Evolutionary conservation across 331 rosid species (phyloP).

Genomic region (Rhamnella rubrinervis): DNA sequence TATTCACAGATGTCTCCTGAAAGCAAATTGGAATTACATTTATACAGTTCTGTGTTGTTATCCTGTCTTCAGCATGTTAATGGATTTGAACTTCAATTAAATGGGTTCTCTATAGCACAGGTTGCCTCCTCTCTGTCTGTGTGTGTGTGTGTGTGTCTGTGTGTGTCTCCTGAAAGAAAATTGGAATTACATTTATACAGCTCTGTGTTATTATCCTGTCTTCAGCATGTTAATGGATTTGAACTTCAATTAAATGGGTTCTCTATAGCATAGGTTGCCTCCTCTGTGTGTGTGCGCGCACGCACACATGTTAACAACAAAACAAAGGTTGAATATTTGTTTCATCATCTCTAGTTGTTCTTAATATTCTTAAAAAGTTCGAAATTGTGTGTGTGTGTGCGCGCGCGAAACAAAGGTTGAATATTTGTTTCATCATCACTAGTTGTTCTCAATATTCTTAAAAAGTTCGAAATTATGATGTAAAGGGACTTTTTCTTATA

Average conservation of each 20-base stretch:
- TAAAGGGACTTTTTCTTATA: neutral
- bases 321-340: neutral
- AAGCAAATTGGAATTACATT: slow-evolving; percentile 77
- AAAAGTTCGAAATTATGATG: neutral
- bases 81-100: slow-evolving; percentile 41
- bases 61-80: slow-evolving; percentile 53
- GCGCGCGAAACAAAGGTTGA: too few relatives aligned
- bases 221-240: slow-evolving; percentile 40
- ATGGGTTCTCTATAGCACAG: slow-evolving; percentile 59
- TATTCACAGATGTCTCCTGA: slow-evolving; percentile 49
- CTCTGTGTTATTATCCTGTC: slow-evolving; percentile 55
- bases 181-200: slow-evolving; percentile 78
- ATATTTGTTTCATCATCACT: neutral
- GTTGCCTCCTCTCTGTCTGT: slow-evolving; percentile 35
- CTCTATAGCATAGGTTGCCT: slow-evolving; percentile 60
- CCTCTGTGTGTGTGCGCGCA: slow-evolving; percentile 18
- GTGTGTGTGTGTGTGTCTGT: too few relatives aligned
- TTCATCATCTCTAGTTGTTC: neutral
- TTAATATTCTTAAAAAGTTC: neutral
- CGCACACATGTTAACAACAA: too few relatives aligned
- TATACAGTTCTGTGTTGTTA: slow-evolving; percentile 58
- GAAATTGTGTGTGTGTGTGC: too few relatives aligned
- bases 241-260: slow-evolving; percentile 47
- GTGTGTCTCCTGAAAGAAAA: slow-evolving; percentile 61
- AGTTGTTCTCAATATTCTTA: neutral